Evolutionary conservation across 2,329 filamentous ascomycete genomes (phyloP), one percentile per base, ranked within the genome.

Genomic region (Grosmannia huntii): DNA sequence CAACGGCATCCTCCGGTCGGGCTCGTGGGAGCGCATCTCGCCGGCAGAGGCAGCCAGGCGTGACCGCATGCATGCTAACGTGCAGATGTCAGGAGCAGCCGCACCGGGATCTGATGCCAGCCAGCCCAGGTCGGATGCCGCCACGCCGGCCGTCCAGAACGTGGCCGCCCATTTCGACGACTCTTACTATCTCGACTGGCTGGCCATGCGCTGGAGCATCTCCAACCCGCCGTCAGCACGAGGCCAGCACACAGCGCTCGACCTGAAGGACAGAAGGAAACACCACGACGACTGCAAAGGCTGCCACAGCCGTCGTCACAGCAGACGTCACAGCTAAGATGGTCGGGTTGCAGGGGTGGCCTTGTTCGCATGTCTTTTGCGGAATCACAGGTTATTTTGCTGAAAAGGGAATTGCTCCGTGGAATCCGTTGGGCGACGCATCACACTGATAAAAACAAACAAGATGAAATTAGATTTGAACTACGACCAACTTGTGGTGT

Each of bases 21-120:
- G 58, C 2, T 62, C 60, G 9, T 62, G 58, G 56, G 58, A 60
- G 28, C 61, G 61, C 14, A 16, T 61, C 12, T 61, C 60, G 36
- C 61, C 61, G 25, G 21, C 38, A n/a, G 31, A 58, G 38, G 46
- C 44, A 46, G 44, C 54, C 50, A 41, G 27, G 31, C 41, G 55
- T 16, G 57, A 50, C 3, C 50, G 28, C 33, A 44, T 51, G 56
- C 53, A 56, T 33, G 44, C 44, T 46, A 46, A 46, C 44, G 21
- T n/a, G 9, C 36, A 46, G 19, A 46, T 23, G 9, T 23, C 53
- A 52, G 44, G 33, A 56, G 28, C 48, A 53, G 21, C 25, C 2
- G 48, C 21, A 9, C 5, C 21, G 25, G 14, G 21, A 10, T 23
- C 44, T n/a, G 44, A n/a, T 21, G 21, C n/a, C 7, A 21, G 19